Percentiles rank a stretch among this genome's conserved stretches.
These are phyloP conservation scores for Pseudoneurospora amorphoporcata DNA, from an alignment of 495 filamentous ascomycete genomes.

Conservation along the genomic window DNA sequence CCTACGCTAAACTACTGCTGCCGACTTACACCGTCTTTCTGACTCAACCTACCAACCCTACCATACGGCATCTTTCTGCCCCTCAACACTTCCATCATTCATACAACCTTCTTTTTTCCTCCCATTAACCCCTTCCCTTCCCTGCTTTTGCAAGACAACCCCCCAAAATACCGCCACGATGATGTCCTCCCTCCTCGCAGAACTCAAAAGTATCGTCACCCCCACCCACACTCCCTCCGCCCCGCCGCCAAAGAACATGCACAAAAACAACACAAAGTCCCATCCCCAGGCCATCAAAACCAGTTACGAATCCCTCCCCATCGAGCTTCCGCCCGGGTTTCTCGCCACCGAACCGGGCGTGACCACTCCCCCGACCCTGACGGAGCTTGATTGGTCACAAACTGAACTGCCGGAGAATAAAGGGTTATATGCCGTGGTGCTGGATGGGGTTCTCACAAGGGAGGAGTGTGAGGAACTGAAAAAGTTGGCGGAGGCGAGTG, in stretches of 20 bases:
- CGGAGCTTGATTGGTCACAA: slow-evolving; percentile 42
- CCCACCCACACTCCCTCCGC: background rate
- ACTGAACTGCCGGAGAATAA: slow-evolving; percentile 45
- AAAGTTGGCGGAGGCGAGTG: slow-evolving; percentile 44
- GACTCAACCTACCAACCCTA: too few relatives aligned
- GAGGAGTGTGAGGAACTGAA: slow-evolving; percentile 51
- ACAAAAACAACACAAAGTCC: background rate
- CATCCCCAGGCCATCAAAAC: slow-evolving; percentile 11
- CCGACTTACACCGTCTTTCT: too few relatives aligned
- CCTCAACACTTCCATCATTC: too few relatives aligned
- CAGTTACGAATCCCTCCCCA: slow-evolving; percentile 21
- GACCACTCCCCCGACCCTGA: slow-evolving; percentile 14
- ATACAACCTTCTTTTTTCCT: too few relatives aligned
- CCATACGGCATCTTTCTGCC: too few relatives aligned
- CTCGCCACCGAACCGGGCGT: slow-evolving; percentile 15
- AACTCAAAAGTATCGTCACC: background rate
- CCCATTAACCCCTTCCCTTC: too few relatives aligned
- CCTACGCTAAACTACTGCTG: too few relatives aligned
- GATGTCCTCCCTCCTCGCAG: background rate
- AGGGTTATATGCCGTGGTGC: slow-evolving; percentile 46
- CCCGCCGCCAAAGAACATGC: background rate
- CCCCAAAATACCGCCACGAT: background rate
- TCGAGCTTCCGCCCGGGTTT: slow-evolving; percentile 23
- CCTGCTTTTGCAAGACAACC: too few relatives aligned
- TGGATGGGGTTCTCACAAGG: slow-evolving; percentile 53